Evolutionary conservation across 352 stramenopile species (phyloP).

Genomic region (Heterotrichella gracilis): DNA sequence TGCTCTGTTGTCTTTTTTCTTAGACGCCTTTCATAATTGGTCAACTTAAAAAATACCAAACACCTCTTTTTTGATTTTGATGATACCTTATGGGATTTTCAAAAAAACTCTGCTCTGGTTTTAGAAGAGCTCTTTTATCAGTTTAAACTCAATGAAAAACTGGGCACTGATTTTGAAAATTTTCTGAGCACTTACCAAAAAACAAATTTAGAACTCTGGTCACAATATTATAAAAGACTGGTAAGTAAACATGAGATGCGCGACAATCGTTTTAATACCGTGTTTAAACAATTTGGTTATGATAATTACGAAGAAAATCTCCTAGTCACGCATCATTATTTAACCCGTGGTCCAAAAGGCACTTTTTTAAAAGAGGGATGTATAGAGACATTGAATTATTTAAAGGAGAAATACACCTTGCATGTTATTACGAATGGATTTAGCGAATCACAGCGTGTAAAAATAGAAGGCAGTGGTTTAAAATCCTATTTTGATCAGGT

Average conservation of each 20-base stretch:
- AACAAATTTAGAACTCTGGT: neutral
- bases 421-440: neutral
- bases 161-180: neutral
- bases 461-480: neutral
- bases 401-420: neutral
- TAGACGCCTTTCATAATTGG: neutral
- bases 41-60: neutral
- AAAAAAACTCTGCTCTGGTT: neutral
- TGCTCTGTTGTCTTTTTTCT: neutral
- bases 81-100: neutral
- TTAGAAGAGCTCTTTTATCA: neutral
- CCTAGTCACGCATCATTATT: neutral
- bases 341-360: neutral
- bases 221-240: neutral
- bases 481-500: neutral
- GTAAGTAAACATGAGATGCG: neutral
- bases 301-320: neutral
- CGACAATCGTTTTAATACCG: neutral
- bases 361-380: neutral
- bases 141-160: neutral
- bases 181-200: neutral
- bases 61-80: slow-evolving; percentile 3
- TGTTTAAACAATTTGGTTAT: neutral
- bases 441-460: neutral
- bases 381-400: neutral